phyloP scores from a whole-genome alignment of 2,329 filamentous ascomycete genomes.

The Sphaerulina musiva region DNA sequence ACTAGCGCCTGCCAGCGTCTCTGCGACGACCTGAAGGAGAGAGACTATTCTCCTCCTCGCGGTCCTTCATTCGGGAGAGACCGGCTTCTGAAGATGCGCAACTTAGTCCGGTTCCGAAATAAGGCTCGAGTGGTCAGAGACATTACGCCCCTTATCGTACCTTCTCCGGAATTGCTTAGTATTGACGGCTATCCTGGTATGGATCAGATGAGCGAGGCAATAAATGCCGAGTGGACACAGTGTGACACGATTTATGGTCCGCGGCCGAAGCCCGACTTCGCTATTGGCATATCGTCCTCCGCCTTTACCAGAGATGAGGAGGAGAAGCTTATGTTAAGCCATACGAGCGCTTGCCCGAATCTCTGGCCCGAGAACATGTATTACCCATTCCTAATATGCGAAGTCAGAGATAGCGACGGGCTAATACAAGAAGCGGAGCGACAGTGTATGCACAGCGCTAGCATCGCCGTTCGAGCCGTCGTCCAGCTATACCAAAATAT shows the following conservation, averaged over 20 bases:
- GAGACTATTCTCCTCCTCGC: not conserved
- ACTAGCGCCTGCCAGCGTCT: constrained; percentile 8
- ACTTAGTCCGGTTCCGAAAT: not conserved
- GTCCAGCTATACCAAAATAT: constrained; percentile 11
- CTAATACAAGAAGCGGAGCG: constrained; percentile 15
- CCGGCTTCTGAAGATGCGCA: not conserved
- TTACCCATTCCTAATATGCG: constrained; percentile 18
- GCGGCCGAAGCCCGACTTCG: constrained; percentile 14
- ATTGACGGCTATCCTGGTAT: not conserved
- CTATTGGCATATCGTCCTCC: constrained; percentile 5
- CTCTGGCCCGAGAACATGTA: constrained; percentile 12
- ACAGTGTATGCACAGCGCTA: constrained; percentile 20
- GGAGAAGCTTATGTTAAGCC: constrained; percentile 10
- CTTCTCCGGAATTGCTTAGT: constrained; percentile 8
- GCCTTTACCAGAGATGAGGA: constrained; percentile 13
- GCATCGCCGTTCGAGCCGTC: constrained; percentile 19
- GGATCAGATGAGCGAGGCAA: constrained; percentile 6
- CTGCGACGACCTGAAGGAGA: constrained; percentile 2
- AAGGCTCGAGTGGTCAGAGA: constrained; percentile 3
- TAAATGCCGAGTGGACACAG: constrained; percentile 12
- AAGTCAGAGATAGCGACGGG: constrained; percentile 13
- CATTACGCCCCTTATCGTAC: constrained; percentile 5
- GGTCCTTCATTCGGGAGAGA: not conserved
- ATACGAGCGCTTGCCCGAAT: constrained; percentile 5
- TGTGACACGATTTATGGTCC: constrained; percentile 11